Base-by-base conservation (phyloP, 75 land plant species). In the Ceratopteris richardii region DNA sequence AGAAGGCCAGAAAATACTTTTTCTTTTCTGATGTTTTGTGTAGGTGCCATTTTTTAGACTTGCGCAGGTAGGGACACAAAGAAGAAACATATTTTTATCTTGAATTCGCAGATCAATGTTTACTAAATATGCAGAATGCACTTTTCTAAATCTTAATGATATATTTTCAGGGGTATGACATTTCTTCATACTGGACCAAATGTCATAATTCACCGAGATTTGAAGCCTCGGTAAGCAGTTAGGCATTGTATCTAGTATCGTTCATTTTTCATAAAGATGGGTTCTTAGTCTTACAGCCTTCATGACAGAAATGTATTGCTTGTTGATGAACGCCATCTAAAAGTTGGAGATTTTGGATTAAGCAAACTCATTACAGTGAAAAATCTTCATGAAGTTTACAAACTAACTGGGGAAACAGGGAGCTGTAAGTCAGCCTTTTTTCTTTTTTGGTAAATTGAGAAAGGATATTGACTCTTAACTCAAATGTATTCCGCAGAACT, bases 341-440 rank as follows among this genome's bases (percentile, higher is more conserved):
- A 91, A 63, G 94, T 91, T 59, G 93, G 97, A 13, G 97, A 88
- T 29, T 91, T 91, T 61, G 97, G 97, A 40, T 65, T 91, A 26
- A 87, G 97, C 82, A 91, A 91, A 71, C 86, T 91, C 26, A 87
- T 91, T 57, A 81, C 61, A 51, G 88, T 77, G 16, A 77, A 77
- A 29, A 62, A 82, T 76, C 66, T 84, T 50, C 88, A 84, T 66
- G 97, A 87, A 63, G 76, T 91, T 13, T 91, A 88, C 75, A 91
- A 88, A 68, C 61, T 91, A 82, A 91, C 94, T 41, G 97, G 97
- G 20, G 97, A 91, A 67, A 87, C 94, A 30, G 97, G 97, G 56
- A 87, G 97, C 66, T 91, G 95, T 89, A 55, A 82, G 83, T 77
- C 9, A 28, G 14, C 29, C 58, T 1, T 48, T 41, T 6, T 41